phyloP scores from a whole-genome alignment of 345 rosid species.

The Euphorbia tirucalli region DNA sequence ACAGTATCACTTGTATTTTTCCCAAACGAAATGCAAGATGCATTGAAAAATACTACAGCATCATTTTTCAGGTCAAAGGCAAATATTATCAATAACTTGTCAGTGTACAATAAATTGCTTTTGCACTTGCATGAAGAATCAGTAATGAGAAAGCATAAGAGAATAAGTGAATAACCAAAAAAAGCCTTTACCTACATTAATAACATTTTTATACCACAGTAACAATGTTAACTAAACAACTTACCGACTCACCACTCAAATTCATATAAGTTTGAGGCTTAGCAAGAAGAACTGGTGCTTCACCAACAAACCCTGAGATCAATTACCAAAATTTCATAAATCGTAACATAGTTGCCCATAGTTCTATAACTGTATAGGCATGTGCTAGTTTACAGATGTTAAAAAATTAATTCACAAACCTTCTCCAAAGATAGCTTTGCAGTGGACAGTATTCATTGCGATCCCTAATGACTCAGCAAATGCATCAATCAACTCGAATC shows the following conservation, averaged over 20 bases:
- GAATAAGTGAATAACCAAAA: background rate
- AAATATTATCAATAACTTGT: background rate
- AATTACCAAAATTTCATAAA: background rate
- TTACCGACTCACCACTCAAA: constrained; percentile 91
- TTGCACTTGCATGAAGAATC: background rate
- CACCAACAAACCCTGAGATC: constrained; percentile 19
- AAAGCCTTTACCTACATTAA: background rate
- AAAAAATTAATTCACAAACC: background rate
- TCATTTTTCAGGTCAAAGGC: background rate
- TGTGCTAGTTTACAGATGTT: background rate
- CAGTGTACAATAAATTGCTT: background rate
- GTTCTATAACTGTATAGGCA: background rate
- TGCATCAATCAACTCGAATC: constrained; percentile 74
- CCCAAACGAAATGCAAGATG: background rate
- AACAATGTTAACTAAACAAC: constrained; percentile 4
- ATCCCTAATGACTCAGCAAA: constrained; percentile 35
- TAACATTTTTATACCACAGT: background rate
- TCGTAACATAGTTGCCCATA: background rate
- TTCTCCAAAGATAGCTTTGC: constrained; percentile 25
- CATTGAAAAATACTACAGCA: background rate
- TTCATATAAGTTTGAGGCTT: constrained; percentile 74
- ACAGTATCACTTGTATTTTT: background rate
- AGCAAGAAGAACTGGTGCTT: constrained; percentile 21
- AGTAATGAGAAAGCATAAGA: background rate
- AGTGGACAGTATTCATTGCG: constrained; percentile 3